These are phyloP conservation scores for Rhodotorula kratochvilovae DNA, from an alignment of 768 basidiomycete species.

Conservation along the genomic window DNA sequence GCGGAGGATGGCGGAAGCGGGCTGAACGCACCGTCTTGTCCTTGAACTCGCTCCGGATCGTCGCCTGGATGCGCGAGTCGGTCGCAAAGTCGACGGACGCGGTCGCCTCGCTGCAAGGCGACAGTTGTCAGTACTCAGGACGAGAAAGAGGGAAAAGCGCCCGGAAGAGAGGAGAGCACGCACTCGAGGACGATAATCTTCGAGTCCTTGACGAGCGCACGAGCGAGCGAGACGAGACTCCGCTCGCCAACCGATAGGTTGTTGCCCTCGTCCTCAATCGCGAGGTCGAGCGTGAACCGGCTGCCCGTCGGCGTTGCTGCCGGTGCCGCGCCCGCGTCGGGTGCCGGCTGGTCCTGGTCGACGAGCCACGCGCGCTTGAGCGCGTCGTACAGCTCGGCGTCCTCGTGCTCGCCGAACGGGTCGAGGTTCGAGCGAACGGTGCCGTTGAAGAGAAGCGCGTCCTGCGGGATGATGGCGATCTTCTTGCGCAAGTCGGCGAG, in stretches of 20 bases:
- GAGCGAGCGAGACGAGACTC: conserved; percentile 76
- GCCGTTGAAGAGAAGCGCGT: conserved; percentile 60
- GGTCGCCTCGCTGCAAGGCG: conserved; percentile 30
- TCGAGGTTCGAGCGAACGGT: conserved; percentile 69
- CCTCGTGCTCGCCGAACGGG: conserved; percentile 76
- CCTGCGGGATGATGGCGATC: conserved; percentile 45
- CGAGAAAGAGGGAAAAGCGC: not conserved
- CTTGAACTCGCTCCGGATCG: conserved; percentile 71
- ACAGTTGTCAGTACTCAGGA: conserved; percentile 32
- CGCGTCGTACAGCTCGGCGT: conserved; percentile 80
- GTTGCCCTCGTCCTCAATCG: conserved; percentile 78
- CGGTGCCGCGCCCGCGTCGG: conserved; percentile 39
- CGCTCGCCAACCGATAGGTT: conserved; percentile 54
- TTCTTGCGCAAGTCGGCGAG: conserved; percentile 50
- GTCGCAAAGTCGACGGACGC: conserved; percentile 58
- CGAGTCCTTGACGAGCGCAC: conserved; percentile 80
- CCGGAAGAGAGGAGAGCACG: conserved; percentile 57
- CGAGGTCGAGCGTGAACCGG: conserved; percentile 75
- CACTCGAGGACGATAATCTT: conserved; percentile 84
- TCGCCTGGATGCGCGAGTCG: conserved; percentile 83
- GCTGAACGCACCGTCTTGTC: conserved; percentile 58
- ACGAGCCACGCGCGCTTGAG: conserved; percentile 77
- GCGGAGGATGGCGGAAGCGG: conserved; percentile 52
- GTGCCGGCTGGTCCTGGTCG: conserved; percentile 51
- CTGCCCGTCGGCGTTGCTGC: conserved; percentile 47